A percentile compares a stretch with the other conserved stretches of the same genome.
These are phyloP conservation scores for Handroanthus guayacan DNA, from an alignment of 257 asterid genomes.

Conservation along the genomic window DNA sequence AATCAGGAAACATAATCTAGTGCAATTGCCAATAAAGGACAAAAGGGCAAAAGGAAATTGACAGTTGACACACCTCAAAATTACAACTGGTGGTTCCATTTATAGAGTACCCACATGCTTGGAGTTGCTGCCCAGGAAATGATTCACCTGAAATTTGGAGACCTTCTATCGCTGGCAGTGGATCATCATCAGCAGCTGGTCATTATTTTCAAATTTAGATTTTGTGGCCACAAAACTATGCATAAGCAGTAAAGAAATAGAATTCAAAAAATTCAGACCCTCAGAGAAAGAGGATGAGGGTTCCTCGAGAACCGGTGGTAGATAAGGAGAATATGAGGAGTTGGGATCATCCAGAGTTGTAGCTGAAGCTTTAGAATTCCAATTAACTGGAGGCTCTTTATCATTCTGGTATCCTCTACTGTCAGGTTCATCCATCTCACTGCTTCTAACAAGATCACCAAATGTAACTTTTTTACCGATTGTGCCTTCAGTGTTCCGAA, in stretches of 20 bases:
- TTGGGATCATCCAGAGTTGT: conserved; percentile 75
- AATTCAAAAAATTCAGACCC: conserved; percentile 57
- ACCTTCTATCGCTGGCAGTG: conserved; percentile 90
- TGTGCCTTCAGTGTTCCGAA: conserved; percentile 57
- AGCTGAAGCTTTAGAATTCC: conserved; percentile 64
- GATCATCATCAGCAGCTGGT: conserved; percentile 90
- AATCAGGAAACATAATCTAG: conserved; percentile 35
- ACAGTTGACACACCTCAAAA: conserved; percentile 73
- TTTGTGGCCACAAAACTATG: conserved; percentile 32
- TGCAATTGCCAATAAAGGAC: conserved; percentile 28
- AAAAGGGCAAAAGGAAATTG: neutral
- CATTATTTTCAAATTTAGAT: conserved; percentile 38
- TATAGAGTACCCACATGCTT: conserved; percentile 89
- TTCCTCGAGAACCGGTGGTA: conserved; percentile 96
- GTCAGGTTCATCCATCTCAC: conserved; percentile 75
- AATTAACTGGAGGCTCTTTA: conserved; percentile 62
- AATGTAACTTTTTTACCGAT: conserved; percentile 81
- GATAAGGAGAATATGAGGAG: conserved; percentile 77
- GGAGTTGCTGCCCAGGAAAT: conserved; percentile 89
- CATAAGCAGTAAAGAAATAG: conserved; percentile 35
- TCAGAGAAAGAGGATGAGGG: conserved; percentile 94
- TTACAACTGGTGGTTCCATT: conserved; percentile 99
- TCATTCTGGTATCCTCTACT: conserved; percentile 61
- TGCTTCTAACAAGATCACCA: conserved; percentile 76
- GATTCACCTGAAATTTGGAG: conserved; percentile 98